Percentiles rank a stretch among this genome's conserved stretches.
These are phyloP conservation scores for Buddleja alternifolia DNA, from an alignment of 257 asterid species.

Conservation along the genomic window DNA sequence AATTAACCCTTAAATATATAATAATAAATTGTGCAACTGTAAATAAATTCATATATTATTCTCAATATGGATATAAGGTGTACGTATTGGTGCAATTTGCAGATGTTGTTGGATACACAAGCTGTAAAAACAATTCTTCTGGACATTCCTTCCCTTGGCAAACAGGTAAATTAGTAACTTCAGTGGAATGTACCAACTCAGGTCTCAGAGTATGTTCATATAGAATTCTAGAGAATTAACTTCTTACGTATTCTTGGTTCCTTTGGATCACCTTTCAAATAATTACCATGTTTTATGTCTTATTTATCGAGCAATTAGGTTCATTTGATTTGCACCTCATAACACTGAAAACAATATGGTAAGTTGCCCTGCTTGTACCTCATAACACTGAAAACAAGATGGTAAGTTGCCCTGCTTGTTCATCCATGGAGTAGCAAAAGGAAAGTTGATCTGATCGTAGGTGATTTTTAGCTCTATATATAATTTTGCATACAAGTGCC, in stretches of 20 bases:
- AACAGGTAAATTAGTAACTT: slow-evolving; percentile 64
- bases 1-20: no score
- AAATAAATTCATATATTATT: neutral
- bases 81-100: slow-evolving; percentile 41
- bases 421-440: neutral
- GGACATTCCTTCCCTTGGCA: slow-evolving; percentile 92
- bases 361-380: no score
- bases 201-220: neutral
- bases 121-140: slow-evolving; percentile 94
- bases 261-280: neutral
- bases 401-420: slow-evolving; percentile 9
- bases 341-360: no score
- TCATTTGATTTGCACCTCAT: neutral
- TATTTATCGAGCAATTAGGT: neutral
- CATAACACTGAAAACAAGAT: neutral
- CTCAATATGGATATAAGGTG: slow-evolving; percentile 18
- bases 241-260: slow-evolving; percentile 14
- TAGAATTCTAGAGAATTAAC: slow-evolving; percentile 1
- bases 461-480: neutral
- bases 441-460: neutral
- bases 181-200: slow-evolving; percentile 4
- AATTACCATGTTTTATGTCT: neutral
- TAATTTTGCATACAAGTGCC: neutral
- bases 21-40: neutral
- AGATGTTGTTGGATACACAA: slow-evolving; percentile 98